These are phyloP conservation scores for Tetrapisispora phaffii DNA, from an alignment of 805 yeast species.

Conservation along the genomic window DNA sequence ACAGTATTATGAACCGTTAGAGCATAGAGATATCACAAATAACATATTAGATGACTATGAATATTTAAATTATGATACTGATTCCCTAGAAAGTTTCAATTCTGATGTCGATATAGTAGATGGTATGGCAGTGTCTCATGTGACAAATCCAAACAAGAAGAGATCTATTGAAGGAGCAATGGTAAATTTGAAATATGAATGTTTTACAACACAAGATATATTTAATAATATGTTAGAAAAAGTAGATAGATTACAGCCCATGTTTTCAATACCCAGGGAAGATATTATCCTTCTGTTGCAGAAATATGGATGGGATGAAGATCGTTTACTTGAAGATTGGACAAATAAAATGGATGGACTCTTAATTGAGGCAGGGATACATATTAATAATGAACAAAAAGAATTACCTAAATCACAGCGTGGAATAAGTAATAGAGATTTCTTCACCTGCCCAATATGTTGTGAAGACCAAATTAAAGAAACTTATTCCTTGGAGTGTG, in stretches of 20 bases:
- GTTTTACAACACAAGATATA: conserved; percentile 28
- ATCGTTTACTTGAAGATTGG: conserved; percentile 45
- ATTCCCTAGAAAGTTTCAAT: conserved; percentile 5
- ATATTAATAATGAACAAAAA: background rate
- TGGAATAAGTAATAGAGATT: conserved; percentile 7
- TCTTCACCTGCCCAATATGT: conserved; percentile 57
- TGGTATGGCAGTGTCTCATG: conserved; percentile 10
- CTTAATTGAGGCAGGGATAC: conserved; percentile 29
- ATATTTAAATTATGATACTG: conserved; percentile 10
- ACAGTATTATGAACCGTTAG: background rate
- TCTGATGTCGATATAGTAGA: conserved; percentile 19
- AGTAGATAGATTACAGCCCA: conserved; percentile 23
- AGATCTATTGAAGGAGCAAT: conserved; percentile 14
- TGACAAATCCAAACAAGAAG: conserved; percentile 7
- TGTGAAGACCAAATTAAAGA: conserved; percentile 42
- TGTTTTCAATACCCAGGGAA: conserved; percentile 17
- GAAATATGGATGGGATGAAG: conserved; percentile 50
- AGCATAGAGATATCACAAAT: background rate
- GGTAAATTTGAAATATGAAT: conserved; percentile 22
- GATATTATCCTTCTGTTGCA: conserved; percentile 37
- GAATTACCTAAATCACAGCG: too few species aligned
- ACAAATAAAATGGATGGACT: conserved; percentile 36
- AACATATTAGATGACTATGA: background rate
- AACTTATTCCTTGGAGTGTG: conserved; percentile 51
- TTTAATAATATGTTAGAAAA: conserved; percentile 23